These are phyloP conservation scores for Orbilia brochopaga DNA, from an alignment of 2,329 filamentous ascomycete species.

Conservation along the genomic window DNA sequence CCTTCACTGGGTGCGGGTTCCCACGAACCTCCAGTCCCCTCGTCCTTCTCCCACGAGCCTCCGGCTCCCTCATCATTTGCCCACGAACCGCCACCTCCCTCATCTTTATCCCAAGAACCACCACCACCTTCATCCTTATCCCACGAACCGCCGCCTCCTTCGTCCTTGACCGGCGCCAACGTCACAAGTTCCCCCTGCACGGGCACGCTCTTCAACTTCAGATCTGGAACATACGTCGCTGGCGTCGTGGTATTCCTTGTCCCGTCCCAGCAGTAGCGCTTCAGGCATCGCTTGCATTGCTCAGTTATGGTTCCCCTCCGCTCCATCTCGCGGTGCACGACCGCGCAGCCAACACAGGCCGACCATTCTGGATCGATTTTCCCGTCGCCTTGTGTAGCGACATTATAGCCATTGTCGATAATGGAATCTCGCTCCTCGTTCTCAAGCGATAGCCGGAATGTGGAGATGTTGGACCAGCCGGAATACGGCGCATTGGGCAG, in stretches of 20 bases:
- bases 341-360: constrained; percentile 84
- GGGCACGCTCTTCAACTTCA: constrained; percentile 25
- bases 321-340: constrained; percentile 76
- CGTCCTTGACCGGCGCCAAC: no score
- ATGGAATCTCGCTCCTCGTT: constrained; percentile 74
- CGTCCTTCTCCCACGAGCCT: no score
- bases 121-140: background rate
- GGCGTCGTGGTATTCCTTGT: constrained; percentile 56
- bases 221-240: constrained; percentile 20
- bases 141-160: background rate
- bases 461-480: constrained; percentile 77
- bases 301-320: constrained; percentile 71
- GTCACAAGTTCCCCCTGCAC: background rate
- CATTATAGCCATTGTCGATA: constrained; percentile 84
- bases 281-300: constrained; percentile 77
- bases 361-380: constrained; percentile 78
- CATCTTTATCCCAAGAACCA: background rate
- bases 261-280: constrained; percentile 92
- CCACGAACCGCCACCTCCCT: background rate
- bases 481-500: constrained; percentile 84
- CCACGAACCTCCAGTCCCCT: no score
- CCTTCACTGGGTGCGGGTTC: no score
- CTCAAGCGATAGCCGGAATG: constrained; percentile 72
- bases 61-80: background rate
- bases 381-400: constrained; percentile 80